Conservation (phyloP, 2,329 filamentous ascomycete genomes). For the Fragosphaeria purpurea region DNA sequence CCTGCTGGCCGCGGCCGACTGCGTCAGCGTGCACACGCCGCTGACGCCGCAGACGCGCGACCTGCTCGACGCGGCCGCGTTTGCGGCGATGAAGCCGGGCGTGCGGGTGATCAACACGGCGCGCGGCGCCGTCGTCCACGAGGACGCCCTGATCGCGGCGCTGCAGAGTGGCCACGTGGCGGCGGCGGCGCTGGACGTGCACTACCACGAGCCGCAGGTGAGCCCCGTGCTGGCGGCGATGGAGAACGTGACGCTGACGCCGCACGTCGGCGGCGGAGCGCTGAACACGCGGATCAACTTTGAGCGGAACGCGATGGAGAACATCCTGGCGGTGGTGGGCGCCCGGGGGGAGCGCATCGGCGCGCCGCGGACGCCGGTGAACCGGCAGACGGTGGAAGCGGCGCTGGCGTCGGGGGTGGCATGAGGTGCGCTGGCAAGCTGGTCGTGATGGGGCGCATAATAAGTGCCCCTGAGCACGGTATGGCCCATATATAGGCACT, state of each 20-base stretch:
- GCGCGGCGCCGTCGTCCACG: conserved; percentile 39
- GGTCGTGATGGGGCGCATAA: too few relatives aligned
- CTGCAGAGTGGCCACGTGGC: conserved; percentile 33
- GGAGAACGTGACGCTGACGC: conserved; percentile 32
- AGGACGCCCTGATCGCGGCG: conserved; percentile 34
- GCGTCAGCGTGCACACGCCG: conserved; percentile 40
- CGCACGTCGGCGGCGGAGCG: conserved; percentile 44
- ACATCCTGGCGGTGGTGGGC: conserved; percentile 17
- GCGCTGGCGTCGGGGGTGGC: not conserved
- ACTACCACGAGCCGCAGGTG: conserved; percentile 34
- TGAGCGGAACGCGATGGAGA: conserved; percentile 1
- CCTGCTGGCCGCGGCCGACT: conserved; percentile 36
- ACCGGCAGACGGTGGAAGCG: not conserved
- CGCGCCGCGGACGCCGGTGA: too few relatives aligned
- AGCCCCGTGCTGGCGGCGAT: conserved; percentile 23
- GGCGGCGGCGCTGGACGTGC: conserved; percentile 40
- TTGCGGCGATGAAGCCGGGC: conserved; percentile 38
- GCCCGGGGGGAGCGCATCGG: too few relatives aligned
- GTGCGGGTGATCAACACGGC: conserved; percentile 44
- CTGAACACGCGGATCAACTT: conserved; percentile 17
- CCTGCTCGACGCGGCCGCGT: conserved; percentile 27
- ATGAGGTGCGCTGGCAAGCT: not conserved
- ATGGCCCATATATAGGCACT: too few relatives aligned
- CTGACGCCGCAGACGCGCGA: conserved; percentile 20
- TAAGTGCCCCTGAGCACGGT: too few relatives aligned